Percentiles rank a stretch among this genome's conserved stretches.
These are phyloP conservation scores for Auricularia cornea DNA, from an alignment of 768 basidiomycete genomes.

Conservation along the genomic window DNA sequence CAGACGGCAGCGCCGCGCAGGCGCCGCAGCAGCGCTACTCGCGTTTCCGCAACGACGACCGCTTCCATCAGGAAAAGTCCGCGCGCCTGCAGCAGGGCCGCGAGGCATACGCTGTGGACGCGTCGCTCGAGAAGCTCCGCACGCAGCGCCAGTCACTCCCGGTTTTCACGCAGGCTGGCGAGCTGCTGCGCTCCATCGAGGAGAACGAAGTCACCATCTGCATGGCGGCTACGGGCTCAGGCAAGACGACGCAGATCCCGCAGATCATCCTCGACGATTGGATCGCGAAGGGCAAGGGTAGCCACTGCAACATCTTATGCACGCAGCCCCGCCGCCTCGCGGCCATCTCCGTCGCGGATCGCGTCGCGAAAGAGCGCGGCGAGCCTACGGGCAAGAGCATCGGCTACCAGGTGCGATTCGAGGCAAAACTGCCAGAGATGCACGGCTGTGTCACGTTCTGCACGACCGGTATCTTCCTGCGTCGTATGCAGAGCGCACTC, in stretches of 20 bases:
- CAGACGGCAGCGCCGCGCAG: constrained; percentile 13
- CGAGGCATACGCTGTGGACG: constrained; percentile 51
- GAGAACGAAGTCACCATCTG: constrained; percentile 80
- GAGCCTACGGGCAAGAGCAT: constrained; percentile 62
- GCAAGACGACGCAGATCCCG: constrained; percentile 92
- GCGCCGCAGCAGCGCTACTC: constrained; percentile 22
- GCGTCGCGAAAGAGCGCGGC: constrained; percentile 83
- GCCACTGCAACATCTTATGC: constrained; percentile 81
- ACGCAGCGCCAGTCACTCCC: constrained; percentile 60
- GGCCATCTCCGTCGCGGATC: constrained; percentile 84
- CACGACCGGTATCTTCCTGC: constrained; percentile 86
- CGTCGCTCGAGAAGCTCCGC: constrained; percentile 58
- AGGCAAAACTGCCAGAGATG: constrained; percentile 64
- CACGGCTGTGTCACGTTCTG: constrained; percentile 88
- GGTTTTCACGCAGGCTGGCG: constrained; percentile 57
- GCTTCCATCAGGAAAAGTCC: constrained; percentile 44
- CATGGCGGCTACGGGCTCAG: constrained; percentile 86
- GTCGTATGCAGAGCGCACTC: constrained; percentile 71
- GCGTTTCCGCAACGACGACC: neutral
- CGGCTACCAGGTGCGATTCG: constrained; percentile 91
- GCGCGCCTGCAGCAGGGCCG: constrained; percentile 43
- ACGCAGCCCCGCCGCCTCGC: constrained; percentile 90
- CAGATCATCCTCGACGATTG: constrained; percentile 84
- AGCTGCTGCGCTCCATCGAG: constrained; percentile 60
- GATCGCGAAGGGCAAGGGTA: constrained; percentile 71